phyloP scores from a whole-genome alignment of 2,329 filamentous ascomycete genomes.

The Blastomyces parvus region DNA sequence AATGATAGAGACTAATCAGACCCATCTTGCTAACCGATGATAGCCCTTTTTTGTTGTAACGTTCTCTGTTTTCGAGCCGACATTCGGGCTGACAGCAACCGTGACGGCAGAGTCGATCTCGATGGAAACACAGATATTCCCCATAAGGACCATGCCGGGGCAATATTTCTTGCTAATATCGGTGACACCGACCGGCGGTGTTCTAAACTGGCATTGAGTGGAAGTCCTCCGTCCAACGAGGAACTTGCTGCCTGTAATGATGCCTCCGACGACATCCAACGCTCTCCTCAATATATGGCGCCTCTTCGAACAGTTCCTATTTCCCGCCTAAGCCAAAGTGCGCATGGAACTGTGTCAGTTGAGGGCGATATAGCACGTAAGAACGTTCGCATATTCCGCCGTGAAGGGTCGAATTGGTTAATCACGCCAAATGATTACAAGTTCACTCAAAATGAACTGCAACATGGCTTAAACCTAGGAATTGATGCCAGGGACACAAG shows the following conservation, averaged over 20 bases:
- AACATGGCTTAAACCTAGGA: slow-evolving; percentile 27
- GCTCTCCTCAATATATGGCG: slow-evolving; percentile 25
- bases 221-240: slow-evolving; percentile 16
- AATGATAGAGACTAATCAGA: background rate
- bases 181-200: slow-evolving; percentile 28
- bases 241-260: slow-evolving; percentile 30
- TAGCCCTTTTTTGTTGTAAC: background rate
- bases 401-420: slow-evolving; percentile 19
- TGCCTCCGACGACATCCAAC: slow-evolving; percentile 27
- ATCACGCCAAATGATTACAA: slow-evolving; percentile 20
- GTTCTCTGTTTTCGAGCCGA: slow-evolving; percentile 12
- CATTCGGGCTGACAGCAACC: slow-evolving; percentile 32
- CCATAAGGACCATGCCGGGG: slow-evolving; percentile 21
- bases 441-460: slow-evolving; percentile 24
- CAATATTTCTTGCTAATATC: slow-evolving; percentile 33
- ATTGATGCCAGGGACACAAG: slow-evolving; percentile 29
- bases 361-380: slow-evolving; percentile 14
- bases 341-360: slow-evolving; percentile 9
- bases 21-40: background rate
- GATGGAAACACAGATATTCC: slow-evolving; percentile 15
- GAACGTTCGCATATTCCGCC: slow-evolving; percentile 25
- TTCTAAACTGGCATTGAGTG: slow-evolving; percentile 14
- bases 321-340: slow-evolving; percentile 10
- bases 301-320: slow-evolving; percentile 28
- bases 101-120: slow-evolving; percentile 28